Conservation (phyloP, 2,329 filamentous ascomycete species). For the Beauveria australis region DNA sequence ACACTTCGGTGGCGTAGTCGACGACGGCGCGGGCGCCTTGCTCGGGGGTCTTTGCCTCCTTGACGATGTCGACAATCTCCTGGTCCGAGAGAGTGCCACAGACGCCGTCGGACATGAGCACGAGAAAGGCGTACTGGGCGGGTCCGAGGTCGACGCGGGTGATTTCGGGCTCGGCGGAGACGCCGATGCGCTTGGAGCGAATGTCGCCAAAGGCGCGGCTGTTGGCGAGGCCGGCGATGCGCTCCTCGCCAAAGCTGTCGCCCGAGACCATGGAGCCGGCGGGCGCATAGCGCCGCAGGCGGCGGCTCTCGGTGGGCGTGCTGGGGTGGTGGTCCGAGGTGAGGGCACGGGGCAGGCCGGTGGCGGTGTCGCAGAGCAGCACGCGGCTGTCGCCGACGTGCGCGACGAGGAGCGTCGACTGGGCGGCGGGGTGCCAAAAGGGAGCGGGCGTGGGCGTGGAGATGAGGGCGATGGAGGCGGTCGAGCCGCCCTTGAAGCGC, state of each 20-base stretch:
- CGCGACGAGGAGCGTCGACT: constrained; percentile 74
- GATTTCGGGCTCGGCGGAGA: constrained; percentile 89
- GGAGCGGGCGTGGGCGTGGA: constrained; percentile 86
- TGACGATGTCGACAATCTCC: constrained; percentile 92
- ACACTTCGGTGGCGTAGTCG: constrained; percentile 81
- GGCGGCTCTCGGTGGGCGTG: constrained; percentile 72
- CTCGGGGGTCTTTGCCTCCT: constrained; percentile 87
- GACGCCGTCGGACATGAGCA: constrained; percentile 82
- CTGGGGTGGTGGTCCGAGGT: constrained; percentile 91
- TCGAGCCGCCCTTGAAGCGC: constrained; percentile 89
- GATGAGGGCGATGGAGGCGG: constrained; percentile 80
- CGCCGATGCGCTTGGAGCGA: constrained; percentile 81
- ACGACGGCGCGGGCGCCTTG: constrained; percentile 74
- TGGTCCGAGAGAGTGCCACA: constrained; percentile 81
- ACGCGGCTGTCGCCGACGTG: constrained; percentile 93
- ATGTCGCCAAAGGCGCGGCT: constrained; percentile 93
- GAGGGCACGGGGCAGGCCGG: constrained; percentile 69
- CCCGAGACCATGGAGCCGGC: constrained; percentile 70
- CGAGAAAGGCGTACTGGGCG: constrained; percentile 81
- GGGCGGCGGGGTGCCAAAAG: constrained; percentile 88
- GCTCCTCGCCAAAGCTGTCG: constrained; percentile 95
- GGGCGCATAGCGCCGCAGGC: constrained; percentile 73
- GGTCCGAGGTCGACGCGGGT: constrained; percentile 69
- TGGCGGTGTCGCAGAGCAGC: constrained; percentile 77
- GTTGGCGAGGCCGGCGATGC: constrained; percentile 88